Base-by-base conservation (phyloP, 768 basidiomycete genomes). In the Amyloporia xantha region DNA sequence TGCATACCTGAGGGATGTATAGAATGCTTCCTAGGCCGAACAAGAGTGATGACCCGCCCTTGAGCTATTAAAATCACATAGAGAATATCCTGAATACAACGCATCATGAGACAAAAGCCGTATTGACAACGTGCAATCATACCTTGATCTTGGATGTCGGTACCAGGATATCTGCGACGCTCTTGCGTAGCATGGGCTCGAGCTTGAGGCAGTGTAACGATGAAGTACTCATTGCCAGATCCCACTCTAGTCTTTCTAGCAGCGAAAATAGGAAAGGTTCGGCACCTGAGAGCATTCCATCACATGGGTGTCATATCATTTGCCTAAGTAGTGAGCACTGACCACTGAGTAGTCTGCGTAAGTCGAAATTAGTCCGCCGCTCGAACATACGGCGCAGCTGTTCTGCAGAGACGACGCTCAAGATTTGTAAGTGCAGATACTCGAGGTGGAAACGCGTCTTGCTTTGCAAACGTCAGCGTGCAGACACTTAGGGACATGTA, bases 361-460 rank as follows among this genome's bases (percentile, higher is more conserved):
- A 70, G 60, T 99, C 95, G 59, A 95, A 97, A 64, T 97, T 97
- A 42, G 83, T 88, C 44, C 92, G 77, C 49, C 86, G 74, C 61
- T 92, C 84, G 57, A 99, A 98, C 58, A 95, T 86, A 26, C 81
- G 74, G 25, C 81, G 78, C 2, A 99, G 73, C 63, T 97, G 93
- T 3, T 83, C 73, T 1, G 82, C 86, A 2, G 93, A 90, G 40
- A 96, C 83, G 28, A 96, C 82, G 55, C 90, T 93, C 24, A 97
- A 67, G 48, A 98, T 89, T 67, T 96, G 94, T 2, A 97, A 72
- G 63, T 99, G 88, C 6, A 98, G 72, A 66, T 96, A 96, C 65
- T 98, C 95, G 52, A 99, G 78, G 71, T 98, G 96, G 19, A 82
- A 78, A 48, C 95, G 79, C 55, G 87, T 85, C 95, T 98, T 82